phyloP scores from a whole-genome alignment of 495 filamentous ascomycete genomes.

The Hapsidospora chrysogenum region DNA sequence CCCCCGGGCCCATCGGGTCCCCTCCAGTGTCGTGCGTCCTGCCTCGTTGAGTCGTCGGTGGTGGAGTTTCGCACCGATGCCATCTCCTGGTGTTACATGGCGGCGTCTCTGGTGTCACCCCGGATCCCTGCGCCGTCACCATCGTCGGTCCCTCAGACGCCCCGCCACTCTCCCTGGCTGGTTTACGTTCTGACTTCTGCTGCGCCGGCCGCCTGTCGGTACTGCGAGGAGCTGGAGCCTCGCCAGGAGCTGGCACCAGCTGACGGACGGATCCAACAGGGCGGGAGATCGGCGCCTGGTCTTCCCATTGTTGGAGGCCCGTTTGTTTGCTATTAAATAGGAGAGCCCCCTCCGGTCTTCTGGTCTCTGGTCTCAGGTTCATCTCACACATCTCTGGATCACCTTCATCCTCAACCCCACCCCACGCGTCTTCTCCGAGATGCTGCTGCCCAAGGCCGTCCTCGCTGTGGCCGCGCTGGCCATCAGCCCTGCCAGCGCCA shows the following conservation, averaged over 20 bases:
- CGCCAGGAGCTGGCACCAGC: background rate
- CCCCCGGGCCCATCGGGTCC: too few relatives aligned
- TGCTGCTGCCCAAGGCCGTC: background rate
- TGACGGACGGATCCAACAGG: too few relatives aligned
- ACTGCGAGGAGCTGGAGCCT: background rate
- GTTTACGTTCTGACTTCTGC: background rate
- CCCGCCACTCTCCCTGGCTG: background rate
- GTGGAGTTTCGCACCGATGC: too few relatives aligned
- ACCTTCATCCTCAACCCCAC: background rate
- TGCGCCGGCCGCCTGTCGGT: constrained; percentile 16
- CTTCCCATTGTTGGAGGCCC: too few relatives aligned
- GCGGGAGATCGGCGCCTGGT: too few relatives aligned
- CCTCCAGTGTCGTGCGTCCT: too few relatives aligned
- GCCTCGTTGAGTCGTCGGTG: too few relatives aligned
- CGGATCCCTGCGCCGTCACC: background rate
- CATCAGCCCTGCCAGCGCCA: constrained; percentile 14
- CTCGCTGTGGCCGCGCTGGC: constrained; percentile 1
- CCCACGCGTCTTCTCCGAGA: background rate
- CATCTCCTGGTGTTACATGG: background rate
- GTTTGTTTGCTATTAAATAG: too few relatives aligned
- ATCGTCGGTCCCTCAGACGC: background rate
- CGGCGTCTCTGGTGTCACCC: background rate
- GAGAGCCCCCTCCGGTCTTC: background rate
- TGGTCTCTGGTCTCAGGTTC: background rate
- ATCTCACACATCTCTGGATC: background rate